A percentile compares a stretch with the other conserved stretches of the same genome.
Conservation (phyloP, 1,139 yeast species). For the Arxiozyma heterogenica region DNA sequence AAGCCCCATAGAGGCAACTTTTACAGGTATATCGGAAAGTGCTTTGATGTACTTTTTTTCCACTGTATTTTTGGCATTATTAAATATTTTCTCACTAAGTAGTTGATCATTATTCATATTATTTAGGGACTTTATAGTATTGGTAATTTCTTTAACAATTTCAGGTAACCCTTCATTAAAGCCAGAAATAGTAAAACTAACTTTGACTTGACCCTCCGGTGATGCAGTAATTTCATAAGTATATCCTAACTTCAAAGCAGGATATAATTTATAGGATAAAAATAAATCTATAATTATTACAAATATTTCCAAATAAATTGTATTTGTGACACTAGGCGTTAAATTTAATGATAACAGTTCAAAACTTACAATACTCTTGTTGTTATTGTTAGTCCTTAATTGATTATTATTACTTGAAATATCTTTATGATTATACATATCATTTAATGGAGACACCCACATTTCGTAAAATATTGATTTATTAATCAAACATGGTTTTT, state of each 20-base stretch:
- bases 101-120: conserved; percentile 14
- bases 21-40: conserved; percentile 35
- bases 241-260: conserved; percentile 43
- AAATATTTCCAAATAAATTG: conserved; percentile 43
- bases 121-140: conserved; percentile 10
- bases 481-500: conserved; percentile 28
- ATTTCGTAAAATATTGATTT: conserved; percentile 34
- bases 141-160: conserved; percentile 13
- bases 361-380: conserved; percentile 35
- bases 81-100: conserved; percentile 32
- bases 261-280: conserved; percentile 38
- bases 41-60: conserved; percentile 38
- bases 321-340: conserved; percentile 29
- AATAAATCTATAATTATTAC: conserved; percentile 38
- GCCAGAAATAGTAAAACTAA: conserved; percentile 45
- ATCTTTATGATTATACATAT: conserved; percentile 21
- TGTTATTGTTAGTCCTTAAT: background rate
- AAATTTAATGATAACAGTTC: conserved; percentile 33
- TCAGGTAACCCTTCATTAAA: conserved; percentile 33
- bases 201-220: conserved; percentile 40
- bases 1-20: conserved; percentile 40
- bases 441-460: conserved; percentile 37
- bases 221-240: conserved; percentile 49
- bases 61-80: conserved; percentile 38
- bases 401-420: too few species aligned